Evolutionary conservation across 106 monocot genomes (phyloP), one percentile per base, ranked within the genome.

Genomic region (Platanthera guangdongensis): DNA sequence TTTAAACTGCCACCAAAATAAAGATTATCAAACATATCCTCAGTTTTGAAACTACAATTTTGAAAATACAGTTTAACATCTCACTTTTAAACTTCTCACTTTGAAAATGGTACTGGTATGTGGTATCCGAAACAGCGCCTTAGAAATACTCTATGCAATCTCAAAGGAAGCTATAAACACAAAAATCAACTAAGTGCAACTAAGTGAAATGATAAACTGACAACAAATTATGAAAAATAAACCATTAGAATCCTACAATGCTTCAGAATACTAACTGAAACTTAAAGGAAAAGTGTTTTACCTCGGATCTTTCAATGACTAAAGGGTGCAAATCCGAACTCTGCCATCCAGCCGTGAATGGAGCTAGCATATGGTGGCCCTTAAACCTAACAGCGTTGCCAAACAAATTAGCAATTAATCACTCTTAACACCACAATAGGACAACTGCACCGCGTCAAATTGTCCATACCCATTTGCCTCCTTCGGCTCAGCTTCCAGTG

Each of bases 321-420:
- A 97, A 79, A 68, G 96, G 96, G 74, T 97, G 84, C 65, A 91
- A 12, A 71, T 91, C 91, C 19, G 45, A 82, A 72, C 89, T 93
- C 80, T 97, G 96, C 96, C 96, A 97, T 81, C 93, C 96, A 80
- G 96, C 93, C 28, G 96, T 97, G 81, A 97, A 97, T 74, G 96
- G 96, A 63, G 96, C 96, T 75, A 97, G 74, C 96, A 97, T 97
- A 73, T 85, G 86, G 79, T 97, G 96, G 8, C 96, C 96, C 79
- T 91, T 97, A 57, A 87, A 93, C 82, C 96, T 97, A 76, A 46
- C 9, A 57, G 77, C 5, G 68, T 71, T 5, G 9, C 4, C 51
- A 50, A n/a, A 72, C 19, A 72, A 21, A 70, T 16, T 10, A 70
- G n/a, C 9, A 5, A 72, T 22, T 50, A 72, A 6, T 11, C 9